A percentile compares a stretch with the other conserved stretches of the same genome.
Evolutionary conservation across 257 asterid species (phyloP).

Genomic region (Ballota nigra): DNA sequence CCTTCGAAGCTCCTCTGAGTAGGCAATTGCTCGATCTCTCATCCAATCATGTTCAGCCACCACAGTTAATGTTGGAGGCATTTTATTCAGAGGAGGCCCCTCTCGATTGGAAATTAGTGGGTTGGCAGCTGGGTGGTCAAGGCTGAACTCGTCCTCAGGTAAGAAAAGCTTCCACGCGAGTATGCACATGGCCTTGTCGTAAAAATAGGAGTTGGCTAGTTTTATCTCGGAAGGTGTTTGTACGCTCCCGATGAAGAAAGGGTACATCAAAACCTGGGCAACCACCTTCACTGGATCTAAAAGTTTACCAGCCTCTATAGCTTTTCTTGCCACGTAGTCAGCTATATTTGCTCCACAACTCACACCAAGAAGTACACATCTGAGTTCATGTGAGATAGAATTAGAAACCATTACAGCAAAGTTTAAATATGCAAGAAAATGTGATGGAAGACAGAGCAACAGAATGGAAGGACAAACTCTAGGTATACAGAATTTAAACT

Average conservation of each 20-base stretch:
- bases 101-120: conserved; percentile 53
- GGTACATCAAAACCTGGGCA: conserved; percentile 92
- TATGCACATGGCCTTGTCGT: conserved; percentile 80
- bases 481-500: background rate
- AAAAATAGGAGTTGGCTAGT: conserved; percentile 81
- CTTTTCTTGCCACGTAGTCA: conserved; percentile 69
- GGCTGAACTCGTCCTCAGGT: conserved; percentile 62
- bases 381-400: conserved; percentile 28
- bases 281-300: conserved; percentile 90
- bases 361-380: conserved; percentile 92
- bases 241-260: conserved; percentile 77
- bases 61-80: conserved; percentile 88
- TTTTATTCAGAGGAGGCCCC: conserved; percentile 70
- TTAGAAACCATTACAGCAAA: conserved; percentile 12
- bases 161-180: conserved; percentile 82
- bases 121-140: conserved; percentile 88
- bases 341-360: conserved; percentile 92
- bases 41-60: conserved; percentile 95
- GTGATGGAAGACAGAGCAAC: background rate
- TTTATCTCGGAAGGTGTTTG: conserved; percentile 86
- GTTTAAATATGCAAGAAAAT: background rate
- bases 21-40: conserved; percentile 91
- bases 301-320: conserved; percentile 72
- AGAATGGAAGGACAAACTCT: background rate
- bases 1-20: conserved; percentile 84